Conservation (phyloP, 306 rosid genomes). For the Castanea crenata region DNA sequence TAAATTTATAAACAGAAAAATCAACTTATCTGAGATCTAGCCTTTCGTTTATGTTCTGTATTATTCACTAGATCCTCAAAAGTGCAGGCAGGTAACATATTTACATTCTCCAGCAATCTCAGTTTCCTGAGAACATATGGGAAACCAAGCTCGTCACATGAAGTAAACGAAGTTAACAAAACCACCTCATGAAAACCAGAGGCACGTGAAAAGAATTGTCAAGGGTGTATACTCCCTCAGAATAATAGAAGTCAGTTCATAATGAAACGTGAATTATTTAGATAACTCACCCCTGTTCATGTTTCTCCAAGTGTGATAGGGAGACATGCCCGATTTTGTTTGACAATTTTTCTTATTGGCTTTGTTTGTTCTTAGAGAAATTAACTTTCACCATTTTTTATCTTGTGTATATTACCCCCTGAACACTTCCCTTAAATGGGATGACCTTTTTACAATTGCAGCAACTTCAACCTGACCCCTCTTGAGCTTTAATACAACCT, state of each 20-base stretch:
- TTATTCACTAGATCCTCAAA: slow-evolving; percentile 95
- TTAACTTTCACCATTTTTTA: too few species aligned
- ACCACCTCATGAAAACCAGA: slow-evolving; percentile 93
- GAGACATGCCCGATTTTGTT: too few species aligned
- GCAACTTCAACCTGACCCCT: too few species aligned
- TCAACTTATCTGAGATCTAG: slow-evolving; percentile 69
- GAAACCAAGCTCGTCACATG: slow-evolving; percentile 93
- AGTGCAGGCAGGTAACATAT: slow-evolving; percentile 78
- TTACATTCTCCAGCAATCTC: slow-evolving; percentile 58
- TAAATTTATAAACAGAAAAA: neutral
- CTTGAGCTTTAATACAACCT: too few species aligned
- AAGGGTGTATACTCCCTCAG: slow-evolving; percentile 72
- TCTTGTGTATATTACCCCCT: too few species aligned
- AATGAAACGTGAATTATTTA: too few species aligned
- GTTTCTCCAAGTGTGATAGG: too few species aligned
- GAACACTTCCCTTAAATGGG: too few species aligned
- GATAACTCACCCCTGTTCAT: too few species aligned
- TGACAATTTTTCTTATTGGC: too few species aligned
- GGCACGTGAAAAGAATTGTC: slow-evolving; percentile 70
- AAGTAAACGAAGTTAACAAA: slow-evolving; percentile 53
- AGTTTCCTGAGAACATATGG: slow-evolving; percentile 84
- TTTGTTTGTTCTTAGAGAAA: too few species aligned
- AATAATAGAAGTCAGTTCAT: slow-evolving; percentile 51
- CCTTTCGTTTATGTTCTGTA: slow-evolving; percentile 92
- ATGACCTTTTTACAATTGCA: too few species aligned